Evolutionary conservation across 179 eudicot species (phyloP), one percentile per base, ranked within the genome.

Genomic region (Gypsophila paniculata): DNA sequence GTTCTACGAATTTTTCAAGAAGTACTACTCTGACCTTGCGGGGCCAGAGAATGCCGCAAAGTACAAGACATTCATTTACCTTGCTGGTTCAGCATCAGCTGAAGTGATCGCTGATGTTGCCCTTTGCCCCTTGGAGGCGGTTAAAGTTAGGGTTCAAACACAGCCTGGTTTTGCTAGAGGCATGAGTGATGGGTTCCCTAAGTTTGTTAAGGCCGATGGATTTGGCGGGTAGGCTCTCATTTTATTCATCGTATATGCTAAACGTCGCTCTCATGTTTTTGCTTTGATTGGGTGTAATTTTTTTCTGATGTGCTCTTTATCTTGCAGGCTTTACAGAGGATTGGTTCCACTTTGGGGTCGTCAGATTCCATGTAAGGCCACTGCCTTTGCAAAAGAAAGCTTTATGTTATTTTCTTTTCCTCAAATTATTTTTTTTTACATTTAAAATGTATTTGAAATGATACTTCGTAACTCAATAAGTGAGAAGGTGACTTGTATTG

Each of bases 311-410:
- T 14, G 71, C 25, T 49, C 42, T 8, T 29, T 68, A 26, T 68
- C 18, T 66, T 68, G 38, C 90, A 91, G 96, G 84, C 81, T 86
- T 72, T 90, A 82, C 85, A 88, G 84, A 74, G 97, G 96, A 42
- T 61, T 89, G 32, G 91, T 83, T 75, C 97, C 97, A 62, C 91
- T 91, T 44, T 90, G 97, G 97, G 97, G 96, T 21, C 89, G 96
- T 54, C 97, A 91, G 68, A 86, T 90, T 85, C 96, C 97, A 73
- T 91, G 97, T 88, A 88, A 85, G 93, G 18, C 17, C 2, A 8
- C 38, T 54, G 15, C 39, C 32, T 68, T 12, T 29, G 0, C 48
- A 23, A 2, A 34, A n/a, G 6, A 38, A 63, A 8, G 15, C 25
- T 32, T 63, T 36, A 8, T 11, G 22, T 36, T 63, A 6, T 21